Base-by-base conservation (phyloP, 306 rosid species). In the Astragalus membranaceus region DNA sequence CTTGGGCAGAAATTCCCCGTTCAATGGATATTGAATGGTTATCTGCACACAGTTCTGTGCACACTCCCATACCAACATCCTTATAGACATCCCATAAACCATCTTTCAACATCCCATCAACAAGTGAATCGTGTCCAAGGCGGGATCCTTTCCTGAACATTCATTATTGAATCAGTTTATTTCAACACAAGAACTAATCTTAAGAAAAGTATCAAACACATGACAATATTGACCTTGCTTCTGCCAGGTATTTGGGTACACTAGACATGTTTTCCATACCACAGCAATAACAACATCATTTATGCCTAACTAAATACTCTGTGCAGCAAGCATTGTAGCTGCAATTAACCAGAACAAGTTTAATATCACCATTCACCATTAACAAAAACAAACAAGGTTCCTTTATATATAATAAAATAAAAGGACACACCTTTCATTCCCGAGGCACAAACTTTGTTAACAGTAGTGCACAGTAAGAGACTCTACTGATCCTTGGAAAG, bases 191-290 rank as follows among this genome's bases (percentile, higher is more conserved):
- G 10, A 58, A 65, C 37, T 39, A 64, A 36, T n/a, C 50, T 32
- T 37, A 76, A 46, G 64, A 29, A 51, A 70, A 78, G n/a, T n/a
- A n/a, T n/a, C n/a, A n/a, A n/a, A n/a, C n/a, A n/a, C n/a, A n/a
- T n/a, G n/a, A n/a, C n/a, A 64, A 49, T 75, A 80, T 48, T 54
- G 48, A 95, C 99, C 99, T 95, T 83, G 97, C 99, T 86, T 95
- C 99, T 12, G 95, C 88, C 20, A 95, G 58, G 81, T 95, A 95
- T 78, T 95, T 95, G 0, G 99, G 99, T 67, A 69, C 91, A 74
- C 85, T 95, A 39, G 99, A 95, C 99, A 95, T 95, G 91, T 85
- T 87, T 81, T 95, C 99, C 96, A 91, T 89, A 69, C 99, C 99
- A 81, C 99, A 78, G 99, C 92, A 56, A 95, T 95, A 70, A 95